Conservation (phyloP, 2,329 filamentous ascomycete genomes). For the Cephalotrichum gorgonifer region DNA sequence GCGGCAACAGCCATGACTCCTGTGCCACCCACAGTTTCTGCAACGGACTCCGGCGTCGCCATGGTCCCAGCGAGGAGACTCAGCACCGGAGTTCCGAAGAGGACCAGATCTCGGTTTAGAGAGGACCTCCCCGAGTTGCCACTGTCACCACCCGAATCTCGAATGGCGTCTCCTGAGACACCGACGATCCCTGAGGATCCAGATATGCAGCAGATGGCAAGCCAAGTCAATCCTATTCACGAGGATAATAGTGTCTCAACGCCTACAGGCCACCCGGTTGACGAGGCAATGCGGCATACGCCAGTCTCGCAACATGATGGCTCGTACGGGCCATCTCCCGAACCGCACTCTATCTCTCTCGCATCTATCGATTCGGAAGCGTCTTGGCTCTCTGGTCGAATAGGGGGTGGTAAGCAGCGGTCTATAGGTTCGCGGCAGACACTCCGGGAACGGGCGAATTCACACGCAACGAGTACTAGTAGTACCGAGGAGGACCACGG, state of each 20-base stretch:
- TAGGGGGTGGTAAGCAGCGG: slow-evolving; percentile 26
- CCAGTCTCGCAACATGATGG: background rate
- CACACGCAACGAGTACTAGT: slow-evolving; percentile 1
- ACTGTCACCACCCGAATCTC: slow-evolving; percentile 74
- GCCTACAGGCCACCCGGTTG: background rate
- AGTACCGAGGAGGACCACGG: slow-evolving; percentile 47
- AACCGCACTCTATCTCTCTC: slow-evolving; percentile 68
- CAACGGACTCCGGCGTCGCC: background rate
- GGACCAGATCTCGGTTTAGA: slow-evolving; percentile 82
- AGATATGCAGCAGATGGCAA: background rate
- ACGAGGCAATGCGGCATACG: background rate
- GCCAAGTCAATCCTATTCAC: background rate
- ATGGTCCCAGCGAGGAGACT: slow-evolving; percentile 15
- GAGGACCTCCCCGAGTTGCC: slow-evolving; percentile 86
- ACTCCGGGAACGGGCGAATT: slow-evolving; percentile 17
- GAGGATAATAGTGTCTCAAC: background rate
- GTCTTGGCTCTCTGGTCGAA: slow-evolving; percentile 83
- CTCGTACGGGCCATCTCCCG: slow-evolving; percentile 31
- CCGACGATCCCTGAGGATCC: slow-evolving; percentile 18
- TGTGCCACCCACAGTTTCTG: background rate
- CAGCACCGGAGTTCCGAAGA: slow-evolving; percentile 48
- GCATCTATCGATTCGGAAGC: slow-evolving; percentile 93
- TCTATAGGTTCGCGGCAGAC: slow-evolving; percentile 25
- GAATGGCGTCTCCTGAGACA: slow-evolving; percentile 66
- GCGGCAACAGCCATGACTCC: background rate